phyloP scores from a whole-genome alignment of 73 alveolate species.

The Tetrahymena borealis region DNA sequence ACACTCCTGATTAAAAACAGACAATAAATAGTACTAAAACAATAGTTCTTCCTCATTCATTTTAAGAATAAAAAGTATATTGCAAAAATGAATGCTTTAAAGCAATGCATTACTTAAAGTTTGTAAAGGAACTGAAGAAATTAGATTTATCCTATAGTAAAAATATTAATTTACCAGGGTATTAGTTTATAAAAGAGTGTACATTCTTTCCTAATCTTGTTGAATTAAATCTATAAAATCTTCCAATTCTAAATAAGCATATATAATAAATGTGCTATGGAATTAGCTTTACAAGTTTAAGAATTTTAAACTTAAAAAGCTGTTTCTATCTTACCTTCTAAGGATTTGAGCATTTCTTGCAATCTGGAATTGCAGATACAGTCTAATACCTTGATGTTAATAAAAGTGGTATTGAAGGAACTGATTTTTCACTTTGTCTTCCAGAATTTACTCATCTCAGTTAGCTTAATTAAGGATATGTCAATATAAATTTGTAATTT shows the following conservation, averaged over 20 bases:
- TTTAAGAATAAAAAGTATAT: neutral
- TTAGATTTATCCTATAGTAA: neutral
- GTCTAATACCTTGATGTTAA: neutral
- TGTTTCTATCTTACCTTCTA: neutral
- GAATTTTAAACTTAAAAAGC: neutral
- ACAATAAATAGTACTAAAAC: neutral
- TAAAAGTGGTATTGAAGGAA: neutral
- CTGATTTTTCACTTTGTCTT: neutral
- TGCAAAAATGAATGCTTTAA: neutral
- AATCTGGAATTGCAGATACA: neutral
- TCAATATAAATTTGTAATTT: neutral
- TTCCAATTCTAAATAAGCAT: neutral
- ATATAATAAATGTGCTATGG: neutral
- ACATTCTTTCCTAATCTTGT: neutral
- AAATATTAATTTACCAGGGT: neutral
- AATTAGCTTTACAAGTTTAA: neutral
- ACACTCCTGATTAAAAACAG: neutral
- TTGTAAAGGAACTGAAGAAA: neutral
- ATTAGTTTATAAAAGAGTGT: neutral
- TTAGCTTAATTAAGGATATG: neutral
- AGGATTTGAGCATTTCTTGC: neutral
- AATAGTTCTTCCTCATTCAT: neutral
- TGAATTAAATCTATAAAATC: neutral
- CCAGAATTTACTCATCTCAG: neutral
- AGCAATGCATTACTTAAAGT: neutral